Percentiles rank a stretch among this genome's conserved stretches.
phyloP scores from a whole-genome alignment of 73 alveolate genomes.

The Tetrahymena malaccensis region DNA sequence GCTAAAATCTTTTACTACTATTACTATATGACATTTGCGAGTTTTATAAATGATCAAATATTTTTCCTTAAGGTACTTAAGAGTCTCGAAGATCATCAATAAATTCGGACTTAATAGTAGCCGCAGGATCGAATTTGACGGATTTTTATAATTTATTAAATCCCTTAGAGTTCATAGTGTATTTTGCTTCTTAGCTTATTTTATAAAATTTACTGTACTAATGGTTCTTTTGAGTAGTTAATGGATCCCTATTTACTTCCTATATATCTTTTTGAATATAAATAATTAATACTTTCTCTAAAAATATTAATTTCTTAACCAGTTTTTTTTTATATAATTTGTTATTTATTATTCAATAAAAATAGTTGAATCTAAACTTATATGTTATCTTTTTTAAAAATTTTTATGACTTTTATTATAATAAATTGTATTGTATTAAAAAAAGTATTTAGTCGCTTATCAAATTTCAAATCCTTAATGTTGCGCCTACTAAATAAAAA shows the following conservation, averaged over 20 bases:
- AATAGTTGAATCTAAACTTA: background rate
- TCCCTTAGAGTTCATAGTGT: background rate
- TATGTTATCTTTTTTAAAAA: background rate
- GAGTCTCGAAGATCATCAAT: background rate
- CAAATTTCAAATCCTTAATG: background rate
- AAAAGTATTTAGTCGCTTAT: background rate
- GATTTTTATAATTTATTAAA: background rate
- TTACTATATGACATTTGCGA: background rate
- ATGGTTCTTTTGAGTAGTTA: background rate
- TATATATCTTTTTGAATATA: background rate
- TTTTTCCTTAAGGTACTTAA: background rate
- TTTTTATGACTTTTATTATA: background rate
- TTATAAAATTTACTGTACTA: background rate
- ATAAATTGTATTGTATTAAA: background rate
- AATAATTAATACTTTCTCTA: background rate
- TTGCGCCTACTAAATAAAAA: background rate
- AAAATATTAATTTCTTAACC: background rate
- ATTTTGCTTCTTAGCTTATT: background rate
- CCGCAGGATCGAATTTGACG: background rate
- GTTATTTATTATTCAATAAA: background rate
- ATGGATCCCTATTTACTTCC: background rate
- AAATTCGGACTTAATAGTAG: background rate
- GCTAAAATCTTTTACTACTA: background rate
- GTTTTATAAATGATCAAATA: background rate
- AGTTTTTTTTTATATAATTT: background rate